Conservation (phyloP, 305 asterid species). For the Ilex paraguariensis region DNA sequence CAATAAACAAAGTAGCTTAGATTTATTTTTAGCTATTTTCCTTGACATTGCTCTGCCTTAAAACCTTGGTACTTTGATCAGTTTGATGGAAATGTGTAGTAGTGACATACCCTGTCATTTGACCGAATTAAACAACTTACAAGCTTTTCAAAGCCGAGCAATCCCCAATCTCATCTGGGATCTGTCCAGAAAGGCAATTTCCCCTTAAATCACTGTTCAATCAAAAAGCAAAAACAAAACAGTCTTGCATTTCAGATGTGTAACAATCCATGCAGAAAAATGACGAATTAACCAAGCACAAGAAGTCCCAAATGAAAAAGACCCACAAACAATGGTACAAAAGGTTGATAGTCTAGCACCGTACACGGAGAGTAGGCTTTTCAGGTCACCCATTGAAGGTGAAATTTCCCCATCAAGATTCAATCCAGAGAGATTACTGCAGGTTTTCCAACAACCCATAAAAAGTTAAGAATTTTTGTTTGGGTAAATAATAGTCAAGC, state of each 20-base stretch:
- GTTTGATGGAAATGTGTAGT: too few relatives aligned
- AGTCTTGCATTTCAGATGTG: not conserved
- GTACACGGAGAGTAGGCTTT: constrained; percentile 64
- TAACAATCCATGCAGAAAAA: not conserved
- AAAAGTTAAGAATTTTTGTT: too few relatives aligned
- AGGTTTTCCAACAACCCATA: not conserved
- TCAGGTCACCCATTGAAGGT: constrained; percentile 83
- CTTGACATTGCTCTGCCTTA: too few relatives aligned
- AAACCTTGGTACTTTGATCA: too few relatives aligned
- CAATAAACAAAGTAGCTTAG: too few relatives aligned
- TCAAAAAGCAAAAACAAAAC: constrained; percentile 1
- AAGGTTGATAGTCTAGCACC: not conserved
- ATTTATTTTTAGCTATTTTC: too few relatives aligned
- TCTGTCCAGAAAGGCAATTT: constrained; percentile 83
- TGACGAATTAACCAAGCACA: not conserved
- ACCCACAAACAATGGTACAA: not conserved
- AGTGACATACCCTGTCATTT: too few relatives aligned
- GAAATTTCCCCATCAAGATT: constrained; percentile 58
- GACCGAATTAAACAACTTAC: constrained; percentile 22
- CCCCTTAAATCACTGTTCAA: constrained; percentile 62
- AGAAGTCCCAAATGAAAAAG: not conserved
- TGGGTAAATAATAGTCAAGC: not conserved
- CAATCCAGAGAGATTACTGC: constrained; percentile 44
- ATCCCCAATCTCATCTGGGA: constrained; percentile 98
- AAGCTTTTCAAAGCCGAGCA: constrained; percentile 61